Percentiles rank a stretch among this genome's conserved stretches.
Conservation (phyloP, 2,329 filamentous ascomycete species). For the Nemania sp. region DNA sequence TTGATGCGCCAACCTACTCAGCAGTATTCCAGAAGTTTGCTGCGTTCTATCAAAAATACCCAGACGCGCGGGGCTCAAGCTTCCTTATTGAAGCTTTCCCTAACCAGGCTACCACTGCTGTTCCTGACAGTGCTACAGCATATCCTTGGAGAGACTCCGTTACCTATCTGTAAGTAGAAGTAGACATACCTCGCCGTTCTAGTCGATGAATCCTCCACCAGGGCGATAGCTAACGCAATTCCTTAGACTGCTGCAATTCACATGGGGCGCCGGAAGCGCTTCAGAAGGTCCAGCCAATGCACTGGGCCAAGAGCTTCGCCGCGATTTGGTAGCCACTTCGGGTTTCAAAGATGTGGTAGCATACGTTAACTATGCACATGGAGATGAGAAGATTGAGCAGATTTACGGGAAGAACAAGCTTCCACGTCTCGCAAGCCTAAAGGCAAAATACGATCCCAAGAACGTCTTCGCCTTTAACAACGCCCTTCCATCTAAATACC, state of each 20-base stretch:
- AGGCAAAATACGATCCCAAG: constrained; percentile 36
- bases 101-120: constrained; percentile 29
- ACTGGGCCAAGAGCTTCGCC: too few species aligned
- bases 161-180: too few species aligned
- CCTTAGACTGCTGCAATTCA: too few species aligned
- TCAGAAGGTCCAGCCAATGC: too few species aligned
- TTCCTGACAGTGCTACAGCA: constrained; percentile 40
- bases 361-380: constrained; percentile 26
- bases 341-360: not conserved
- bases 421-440: constrained; percentile 24
- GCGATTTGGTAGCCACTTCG: too few species aligned
- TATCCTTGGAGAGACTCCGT: constrained; percentile 47
- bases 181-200: too few species aligned
- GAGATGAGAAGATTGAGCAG: constrained; percentile 21
- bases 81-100: constrained; percentile 37
- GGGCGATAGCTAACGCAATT: too few species aligned
- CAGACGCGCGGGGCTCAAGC: constrained; percentile 7
- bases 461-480: constrained; percentile 24
- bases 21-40: constrained; percentile 34
- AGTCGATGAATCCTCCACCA: too few species aligned
- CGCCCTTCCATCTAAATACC: not conserved
- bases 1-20: constrained; percentile 23
- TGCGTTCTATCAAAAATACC: constrained; percentile 33
- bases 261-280: too few species aligned
- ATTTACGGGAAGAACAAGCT: constrained; percentile 31